These are phyloP conservation scores for Fusarium temperatum DNA, from an alignment of 2,329 filamentous ascomycete genomes.

Conservation along the genomic window DNA sequence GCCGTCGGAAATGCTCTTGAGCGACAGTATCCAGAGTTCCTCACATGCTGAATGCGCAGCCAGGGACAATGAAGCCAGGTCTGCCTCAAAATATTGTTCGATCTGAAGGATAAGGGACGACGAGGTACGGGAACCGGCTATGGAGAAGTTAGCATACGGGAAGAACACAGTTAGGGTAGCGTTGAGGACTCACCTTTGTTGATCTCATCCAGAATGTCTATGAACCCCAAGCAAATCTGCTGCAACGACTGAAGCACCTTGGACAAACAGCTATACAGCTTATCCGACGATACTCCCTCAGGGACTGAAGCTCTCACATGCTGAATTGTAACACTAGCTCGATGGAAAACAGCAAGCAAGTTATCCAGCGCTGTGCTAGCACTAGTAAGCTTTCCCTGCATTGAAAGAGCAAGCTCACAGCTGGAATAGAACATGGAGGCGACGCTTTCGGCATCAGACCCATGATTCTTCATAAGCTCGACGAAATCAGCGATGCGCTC, in stretches of 20 bases:
- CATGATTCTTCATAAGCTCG: not conserved
- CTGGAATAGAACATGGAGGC: not conserved
- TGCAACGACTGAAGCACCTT: not conserved
- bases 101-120: not conserved
- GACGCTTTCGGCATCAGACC: not conserved
- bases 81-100: not conserved
- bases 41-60: not conserved
- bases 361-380: not conserved
- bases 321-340: not conserved
- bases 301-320: not conserved
- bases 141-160: not conserved
- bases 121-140: not conserved
- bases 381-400: not conserved
- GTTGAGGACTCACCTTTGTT: not conserved
- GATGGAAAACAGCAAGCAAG: not conserved
- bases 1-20: not conserved
- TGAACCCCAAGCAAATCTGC: not conserved
- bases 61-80: not conserved
- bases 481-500: not conserved
- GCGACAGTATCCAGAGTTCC: not conserved
- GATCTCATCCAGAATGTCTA: not conserved
- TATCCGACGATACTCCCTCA: not conserved
- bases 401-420: not conserved
- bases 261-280: not conserved
- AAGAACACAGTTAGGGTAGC: fast-evolving